Base-by-base conservation (phyloP, 2,329 filamentous ascomycete species). In the Cryphonectria japonica region DNA sequence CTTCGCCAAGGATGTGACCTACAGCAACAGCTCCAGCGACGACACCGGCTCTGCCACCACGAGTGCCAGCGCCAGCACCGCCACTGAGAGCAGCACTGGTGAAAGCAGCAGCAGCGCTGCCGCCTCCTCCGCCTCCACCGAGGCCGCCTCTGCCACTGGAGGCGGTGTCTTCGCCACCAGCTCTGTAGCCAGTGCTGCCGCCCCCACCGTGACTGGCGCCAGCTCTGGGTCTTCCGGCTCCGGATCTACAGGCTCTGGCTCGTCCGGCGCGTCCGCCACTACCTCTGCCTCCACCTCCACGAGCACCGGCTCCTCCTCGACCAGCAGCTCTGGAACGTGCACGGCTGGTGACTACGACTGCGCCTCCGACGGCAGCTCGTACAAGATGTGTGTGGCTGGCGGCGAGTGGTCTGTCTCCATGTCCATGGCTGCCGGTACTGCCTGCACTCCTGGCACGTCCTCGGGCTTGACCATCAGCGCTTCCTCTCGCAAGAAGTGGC, bases 151-250 rank as follows among this genome's bases (percentile, higher is more conserved):
- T 14, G 46, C 61, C 61, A 69, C 68, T 6, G 59, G n/a, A 1
- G 54, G 64, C 14, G 69, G 64, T 41, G 57, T 63, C 46, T 62
- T 63, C 32, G 64, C 69, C 69, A 70, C 64, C 34, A 61, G 61
- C 41, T 22, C 67, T 9, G 69, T 32, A 3, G 82, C 93, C 65
- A 82, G 82, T 3, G 54, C 67, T 34, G 68, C 68, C 19, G 66
- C 70, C 34, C 46, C 68, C 13, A 63, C 26, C 26, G 43, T 61
- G n/a, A 66, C 63, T 8, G 61, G 74, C 63, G 77, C 79, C 22
- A 26, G 66, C 43, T 65, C 68, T 1, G 46, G 52, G 5, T 68
- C 70, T 9, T 41, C 60, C 8, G 60, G 50, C 39, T 87, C 54
- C 82, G 26, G 26, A 26, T 26, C 34, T 6, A 34, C 34, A 3